Percentiles rank a stretch among this genome's conserved stretches.
phyloP scores from a whole-genome alignment of 164 flowering plant genomes.

The Taxillus chinensis region DNA sequence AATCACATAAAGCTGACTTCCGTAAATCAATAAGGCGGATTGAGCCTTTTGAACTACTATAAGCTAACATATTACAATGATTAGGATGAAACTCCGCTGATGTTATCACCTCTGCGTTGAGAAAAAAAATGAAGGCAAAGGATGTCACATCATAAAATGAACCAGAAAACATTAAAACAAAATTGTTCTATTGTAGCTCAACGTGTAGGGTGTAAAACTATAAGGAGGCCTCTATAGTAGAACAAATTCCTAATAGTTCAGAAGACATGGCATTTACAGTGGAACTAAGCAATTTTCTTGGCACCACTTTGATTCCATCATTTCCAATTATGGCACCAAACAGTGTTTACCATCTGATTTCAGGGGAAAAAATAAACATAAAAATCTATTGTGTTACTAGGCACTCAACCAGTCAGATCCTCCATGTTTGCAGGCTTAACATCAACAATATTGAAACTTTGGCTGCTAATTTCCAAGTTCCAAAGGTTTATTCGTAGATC shows the following conservation, averaged over 20 bases:
- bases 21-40: slow-evolving; percentile 94
- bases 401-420: slow-evolving; percentile 76
- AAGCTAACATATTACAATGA: slow-evolving; percentile 86
- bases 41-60: slow-evolving; percentile 97
- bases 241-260: too few species aligned
- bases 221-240: too few species aligned
- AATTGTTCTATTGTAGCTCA: too few species aligned
- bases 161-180: slow-evolving; percentile 68
- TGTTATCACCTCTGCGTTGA: slow-evolving; percentile 86
- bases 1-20: slow-evolving; percentile 89
- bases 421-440: slow-evolving; percentile 99
- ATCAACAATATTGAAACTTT: slow-evolving; percentile 96
- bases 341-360: too few species aligned
- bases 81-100: slow-evolving; percentile 96
- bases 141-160: not conserved
- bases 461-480: slow-evolving; percentile 97
- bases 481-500: slow-evolving; percentile 95
- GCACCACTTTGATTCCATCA: too few species aligned
- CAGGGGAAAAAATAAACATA: not conserved
- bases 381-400: not conserved
- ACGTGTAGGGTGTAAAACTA: too few species aligned
- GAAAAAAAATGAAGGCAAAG: slow-evolving; percentile 1
- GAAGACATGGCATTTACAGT: too few species aligned
- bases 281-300: too few species aligned
- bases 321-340: too few species aligned